Evolutionary conservation across 2,329 filamentous ascomycete genomes (phyloP).

Genomic region (Dactylellina sp.): DNA sequence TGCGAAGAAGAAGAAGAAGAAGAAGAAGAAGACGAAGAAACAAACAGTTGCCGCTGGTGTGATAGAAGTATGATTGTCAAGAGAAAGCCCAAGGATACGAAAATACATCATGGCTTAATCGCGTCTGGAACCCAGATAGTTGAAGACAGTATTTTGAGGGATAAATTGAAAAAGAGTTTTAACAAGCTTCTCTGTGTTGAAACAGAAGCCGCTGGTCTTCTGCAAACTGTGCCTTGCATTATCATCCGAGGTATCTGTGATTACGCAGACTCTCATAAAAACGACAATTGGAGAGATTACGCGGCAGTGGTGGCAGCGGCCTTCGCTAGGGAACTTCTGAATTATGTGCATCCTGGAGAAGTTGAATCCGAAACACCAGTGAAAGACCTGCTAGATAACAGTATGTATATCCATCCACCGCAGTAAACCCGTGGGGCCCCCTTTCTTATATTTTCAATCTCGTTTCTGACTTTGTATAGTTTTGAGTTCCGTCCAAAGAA

Average conservation of each 20-base stretch:
- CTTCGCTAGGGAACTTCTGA: not conserved
- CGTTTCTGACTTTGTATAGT: not conserved
- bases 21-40: not conserved
- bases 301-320: constrained; percentile 32
- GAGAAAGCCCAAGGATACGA: not conserved
- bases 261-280: constrained; percentile 58
- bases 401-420: not conserved
- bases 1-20: constrained; percentile 5
- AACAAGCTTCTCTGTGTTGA: constrained; percentile 29
- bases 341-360: not conserved
- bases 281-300: constrained; percentile 56
- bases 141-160: constrained; percentile 20
- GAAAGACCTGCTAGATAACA: not conserved
- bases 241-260: constrained; percentile 59
- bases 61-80: constrained; percentile 1
- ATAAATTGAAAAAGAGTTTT: not conserved
- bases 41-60: not conserved
- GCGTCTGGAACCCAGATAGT: constrained; percentile 37
- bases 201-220: constrained; percentile 21
- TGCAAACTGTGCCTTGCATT: constrained; percentile 50
- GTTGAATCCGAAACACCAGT: not conserved
- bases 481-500: not conserved
- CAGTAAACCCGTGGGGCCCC: not conserved
- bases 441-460: not conserved
- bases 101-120: not conserved